Evolutionary conservation across 371 early-diverging fungal genomes (phyloP), one percentile per base, ranked within the genome.

Genomic region (Funneliformis caledonium): DNA sequence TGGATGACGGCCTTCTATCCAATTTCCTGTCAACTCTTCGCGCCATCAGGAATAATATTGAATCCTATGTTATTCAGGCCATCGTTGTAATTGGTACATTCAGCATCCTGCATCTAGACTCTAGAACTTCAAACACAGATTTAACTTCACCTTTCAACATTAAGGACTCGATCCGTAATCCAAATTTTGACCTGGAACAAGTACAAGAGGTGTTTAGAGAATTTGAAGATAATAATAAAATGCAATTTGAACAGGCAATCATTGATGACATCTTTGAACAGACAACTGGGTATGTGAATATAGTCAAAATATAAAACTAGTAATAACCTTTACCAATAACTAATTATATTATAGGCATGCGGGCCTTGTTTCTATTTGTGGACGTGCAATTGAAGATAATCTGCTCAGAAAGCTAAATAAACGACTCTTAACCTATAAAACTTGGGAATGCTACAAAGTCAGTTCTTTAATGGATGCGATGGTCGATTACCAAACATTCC

Each of bases 21-120:
- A 2, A 61, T 2, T 76, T 61, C 31, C 76, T 76, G 45, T 7
- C 3, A 8, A 76, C 64, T 19, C 61, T 76, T n/a, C 76, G 76
- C 45, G 31, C 62, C 64, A 76, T 76, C 52, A 78, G 52, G 31
- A 37, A 16, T 8, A 48, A n/a, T 4, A 67, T 67, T 26, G 19
- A 56, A 48, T 31, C 16, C 9, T 67, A 31, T 52, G 69, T 37
- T 52, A 78, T 78, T 52, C n/a, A 26, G 3, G 67, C 65, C 16
- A 37, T 78, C 19, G 50, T 78, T 16, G 59, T 37, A 50, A 42
- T 78, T 33, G 79, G 79, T 1, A 47, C 79, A 19, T 78, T 78
- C n/a, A 69, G 59, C 31, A 78, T 78, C 56, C 45, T 78, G 16
- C 26, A 69, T 65, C 2, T 78, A 22, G 68, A 52, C 52, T 19